Evolutionary conservation across 2,329 filamentous ascomycete genomes (phyloP), one percentile per base, ranked within the genome.

Genomic region (Phyllosticta paracitricarpa): DNA sequence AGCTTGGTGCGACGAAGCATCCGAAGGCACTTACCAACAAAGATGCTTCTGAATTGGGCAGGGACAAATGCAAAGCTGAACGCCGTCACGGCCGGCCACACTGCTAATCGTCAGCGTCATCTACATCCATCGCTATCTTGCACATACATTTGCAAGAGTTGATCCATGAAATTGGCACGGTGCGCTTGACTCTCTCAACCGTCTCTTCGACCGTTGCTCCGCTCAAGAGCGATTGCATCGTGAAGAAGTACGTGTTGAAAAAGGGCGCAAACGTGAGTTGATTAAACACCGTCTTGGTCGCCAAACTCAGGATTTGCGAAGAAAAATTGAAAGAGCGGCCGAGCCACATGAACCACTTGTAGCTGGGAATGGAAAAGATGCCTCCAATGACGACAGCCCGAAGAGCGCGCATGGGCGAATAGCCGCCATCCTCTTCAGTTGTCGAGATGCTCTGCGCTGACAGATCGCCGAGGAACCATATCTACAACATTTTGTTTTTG

Each of bases 11-110:
- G 6, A 48, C 17, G 7, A 8, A 7, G 10, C 40, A 22, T 22
- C 19, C 19, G 19, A 14, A 40, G 40, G 7, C 17, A 19, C 55
- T 26, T 58, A 54, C 75, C 90, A 0, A 88, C 84, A 67, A 96
- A 94, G 17, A 96, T 81, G 67, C 85, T 89, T 57, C 92, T 80
- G 73, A 90, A 93, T 69, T 93, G 85, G 56, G 91, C 79, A 26
- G 86, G 84, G 4, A 97, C 78, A 68, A 90, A 94, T n/a, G 88
- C 85, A 69, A 97, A 95, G 72, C 82, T 92, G 70, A 97, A 87
- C 0, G 91, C 91, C 14, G 88, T 95, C 17, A 96, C 88, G 0
- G 85, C 84, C 0, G 92, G 93, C 92, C 92, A 97, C 25, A 97
- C 74, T 62, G 6, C 2, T 6, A 33, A n/a, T 35, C 24, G 58